phyloP scores from a whole-genome alignment of 768 basidiomycete species.

The Fistulinella prunicolor region DNA sequence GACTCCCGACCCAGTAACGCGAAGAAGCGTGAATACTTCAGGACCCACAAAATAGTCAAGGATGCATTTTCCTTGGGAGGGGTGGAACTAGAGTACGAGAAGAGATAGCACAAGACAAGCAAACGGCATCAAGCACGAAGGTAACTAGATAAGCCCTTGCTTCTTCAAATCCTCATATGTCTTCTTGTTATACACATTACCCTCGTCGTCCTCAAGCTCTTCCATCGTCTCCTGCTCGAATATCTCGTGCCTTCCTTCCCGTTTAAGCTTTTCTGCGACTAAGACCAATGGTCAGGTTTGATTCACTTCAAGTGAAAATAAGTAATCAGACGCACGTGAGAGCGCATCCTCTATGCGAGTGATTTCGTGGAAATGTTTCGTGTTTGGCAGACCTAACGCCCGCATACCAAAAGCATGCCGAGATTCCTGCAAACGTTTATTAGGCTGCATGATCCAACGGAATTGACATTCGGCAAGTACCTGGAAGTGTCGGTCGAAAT shows the following conservation, averaged over 20 bases:
- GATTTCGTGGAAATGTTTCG: constrained; percentile 99
- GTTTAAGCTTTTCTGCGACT: constrained; percentile 98
- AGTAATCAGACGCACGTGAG: constrained; percentile 58
- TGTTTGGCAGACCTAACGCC: constrained; percentile 94
- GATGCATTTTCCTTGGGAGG: neutral
- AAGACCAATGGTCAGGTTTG: neutral
- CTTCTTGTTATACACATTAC: constrained; percentile 97
- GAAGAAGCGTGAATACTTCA: constrained; percentile 4
- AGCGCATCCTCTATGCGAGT: constrained; percentile 96
- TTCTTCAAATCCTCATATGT: constrained; percentile 98
- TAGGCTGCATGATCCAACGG: constrained; percentile 4
- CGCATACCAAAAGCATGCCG: constrained; percentile 98
- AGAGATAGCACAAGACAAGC: constrained; percentile 2
- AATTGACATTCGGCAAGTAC: constrained; percentile 34
- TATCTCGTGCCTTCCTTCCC: constrained; percentile 93
- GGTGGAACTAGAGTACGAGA: neutral
- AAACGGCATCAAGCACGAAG: neutral
- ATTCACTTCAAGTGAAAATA: neutral
- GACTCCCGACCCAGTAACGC: constrained; percentile 33
- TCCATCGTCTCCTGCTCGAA: constrained; percentile 94
- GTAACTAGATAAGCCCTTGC: constrained; percentile 77
- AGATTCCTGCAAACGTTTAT: constrained; percentile 62
- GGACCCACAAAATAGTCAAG: constrained; percentile 10
- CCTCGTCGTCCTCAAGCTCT: constrained; percentile 97
- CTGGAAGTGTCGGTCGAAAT: constrained; percentile 95